phyloP scores from a whole-genome alignment of 345 rosid genomes.

The Rhodomyrtus tomentosa region DNA sequence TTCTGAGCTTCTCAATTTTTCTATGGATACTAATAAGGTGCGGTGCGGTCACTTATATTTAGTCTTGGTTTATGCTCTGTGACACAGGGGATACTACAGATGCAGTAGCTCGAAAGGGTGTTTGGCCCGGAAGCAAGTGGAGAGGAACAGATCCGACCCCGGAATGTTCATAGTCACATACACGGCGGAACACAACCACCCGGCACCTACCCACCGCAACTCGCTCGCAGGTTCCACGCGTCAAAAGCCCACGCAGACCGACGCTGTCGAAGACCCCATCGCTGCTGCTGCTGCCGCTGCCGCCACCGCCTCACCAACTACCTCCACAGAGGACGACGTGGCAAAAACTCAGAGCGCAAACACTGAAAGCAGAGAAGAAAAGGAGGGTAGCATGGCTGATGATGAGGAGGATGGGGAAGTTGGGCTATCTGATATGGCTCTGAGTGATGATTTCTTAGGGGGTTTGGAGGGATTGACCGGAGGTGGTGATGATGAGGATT shows the following conservation, averaged over 20 bases:
- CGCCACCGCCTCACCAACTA: constrained; percentile 21
- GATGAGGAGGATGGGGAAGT: constrained; percentile 49
- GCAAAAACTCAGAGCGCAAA: constrained; percentile 25
- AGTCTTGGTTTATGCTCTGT: background rate
- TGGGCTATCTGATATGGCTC: constrained; percentile 42
- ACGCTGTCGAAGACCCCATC: constrained; percentile 13
- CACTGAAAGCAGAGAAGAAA: constrained; percentile 44
- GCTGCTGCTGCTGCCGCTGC: constrained; percentile 11
- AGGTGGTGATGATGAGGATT: constrained; percentile 24
- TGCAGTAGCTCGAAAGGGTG: constrained; percentile 95
- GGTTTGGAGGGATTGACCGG: constrained; percentile 56
- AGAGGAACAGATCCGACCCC: constrained; percentile 95
- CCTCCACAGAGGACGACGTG: constrained; percentile 48
- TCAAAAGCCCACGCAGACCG: constrained; percentile 35
- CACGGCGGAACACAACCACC: constrained; percentile 93
- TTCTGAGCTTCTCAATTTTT: background rate
- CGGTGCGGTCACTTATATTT: background rate
- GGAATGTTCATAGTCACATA: constrained; percentile 81
- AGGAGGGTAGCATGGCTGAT: constrained; percentile 7
- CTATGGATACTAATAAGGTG: background rate
- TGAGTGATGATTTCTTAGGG: constrained; percentile 67
- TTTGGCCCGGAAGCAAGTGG: constrained; percentile 96
- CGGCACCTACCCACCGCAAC: constrained; percentile 87
- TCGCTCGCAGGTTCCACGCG: constrained; percentile 94
- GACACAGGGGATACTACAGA: constrained; percentile 81